Base-by-base conservation (phyloP, 345 rosid genomes). In the Orychophragmus violaceus region DNA sequence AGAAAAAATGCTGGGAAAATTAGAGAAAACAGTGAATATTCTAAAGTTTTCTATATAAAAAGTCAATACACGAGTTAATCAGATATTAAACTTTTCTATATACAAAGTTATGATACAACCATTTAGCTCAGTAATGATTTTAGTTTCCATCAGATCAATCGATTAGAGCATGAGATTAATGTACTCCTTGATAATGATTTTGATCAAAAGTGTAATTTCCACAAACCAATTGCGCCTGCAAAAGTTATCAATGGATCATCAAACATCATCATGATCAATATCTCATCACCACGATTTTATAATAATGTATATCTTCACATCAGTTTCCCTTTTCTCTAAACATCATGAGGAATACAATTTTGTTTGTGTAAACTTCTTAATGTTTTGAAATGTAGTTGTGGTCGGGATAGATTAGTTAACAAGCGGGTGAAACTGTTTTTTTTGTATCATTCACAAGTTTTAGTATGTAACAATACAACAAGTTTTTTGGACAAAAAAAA, bases 241-340 rank as follows among this genome's bases (percentile, higher is more conserved):
- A 71, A 72, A 71, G 59, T 64, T 64, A 46, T 56, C 64, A 46
- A 63, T 27, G 39, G 23, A 55, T 54, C 22, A 45, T 54, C 49
- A 36, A 65, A 64, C 76, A 64, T 64, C 76, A 57, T 72, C 28
- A 71, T 71, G 59, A 64, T 72, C 60, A 48, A 64, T 63, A 72
- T 65, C 66, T 72, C 66, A 64, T 72, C 71, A 57, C 46, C 32
- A 48, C 59, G 70, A 49, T 72, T 72, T 58, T 58, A 64, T 72
- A 64, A 48, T 65, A 49, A 72, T 64, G 44, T 28, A 45, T 48
- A 3, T 64, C 21, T 64, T 72, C 45, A 52, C 44, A 64, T 53
- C 59, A 64, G 2, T 18, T 51, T 19, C 25, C 25, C 0, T 21
- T 45, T 19, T 3, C 2, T 28, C 3, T n/a, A n/a, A n/a, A n/a